Base-by-base conservation (phyloP, 441 rosid genomes). In the Croton setiger region DNA sequence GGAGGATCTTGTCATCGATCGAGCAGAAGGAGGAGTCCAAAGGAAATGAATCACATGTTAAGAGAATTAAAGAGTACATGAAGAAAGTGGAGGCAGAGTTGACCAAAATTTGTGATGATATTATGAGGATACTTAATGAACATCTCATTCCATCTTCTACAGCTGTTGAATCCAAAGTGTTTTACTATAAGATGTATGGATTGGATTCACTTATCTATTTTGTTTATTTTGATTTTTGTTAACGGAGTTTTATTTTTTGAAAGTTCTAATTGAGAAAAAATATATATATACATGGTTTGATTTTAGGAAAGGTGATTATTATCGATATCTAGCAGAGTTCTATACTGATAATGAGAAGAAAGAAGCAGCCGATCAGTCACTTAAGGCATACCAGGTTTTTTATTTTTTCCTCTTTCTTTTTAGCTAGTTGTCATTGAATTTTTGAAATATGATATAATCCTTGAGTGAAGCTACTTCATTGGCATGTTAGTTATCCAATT, bases 261-360 rank as follows among this genome's bases (percentile, higher is more conserved):
- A 5, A 8, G 11, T 31, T 45, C 2, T 27, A 3, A 8, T 58
- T 45, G 21, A 21, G 27, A 37, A 1, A 35, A 21, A 15, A 27
- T n/a, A 27, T 27, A 27, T 27, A 27, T 27, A 27, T 27, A 0
- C 31, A 27, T 54, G 15, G 2, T 54, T 75, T 43, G 44, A 27
- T 45, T 61, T 57, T 72, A 86, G 87, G 90, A 83, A 86, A 64
- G 90, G 86, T 18, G 90, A 86, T 69, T 86, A 86, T 68, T 86
- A 74, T 63, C 56, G 87, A 69, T 86, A 86, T 60, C 71, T 77
- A 65, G 85, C 87, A 0, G 87, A 83, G 81, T 83, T 83, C 64
- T 80, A 80, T 81, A 27, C 68, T 48, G 80, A 76, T 49, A 73
- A 70, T n/a, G 85, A 82, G 60, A 82, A 76, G 68, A 83, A 84